These are phyloP conservation scores for Naganishia kalamii DNA, from an alignment of 768 basidiomycete species.

Conservation along the genomic window DNA sequence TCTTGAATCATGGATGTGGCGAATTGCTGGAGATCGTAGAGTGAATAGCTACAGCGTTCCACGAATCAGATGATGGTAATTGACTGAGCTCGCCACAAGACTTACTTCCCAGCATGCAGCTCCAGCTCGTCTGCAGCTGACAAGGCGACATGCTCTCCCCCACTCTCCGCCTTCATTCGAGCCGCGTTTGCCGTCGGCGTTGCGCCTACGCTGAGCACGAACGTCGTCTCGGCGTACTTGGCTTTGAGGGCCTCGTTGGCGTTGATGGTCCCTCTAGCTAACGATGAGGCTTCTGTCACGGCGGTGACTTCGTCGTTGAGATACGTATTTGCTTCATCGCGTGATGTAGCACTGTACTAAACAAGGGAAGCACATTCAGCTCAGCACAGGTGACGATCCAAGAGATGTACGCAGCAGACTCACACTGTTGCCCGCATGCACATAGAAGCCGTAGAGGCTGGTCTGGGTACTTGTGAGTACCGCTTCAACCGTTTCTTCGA, in stretches of 20 bases:
- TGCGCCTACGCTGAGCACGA: conserved; percentile 74
- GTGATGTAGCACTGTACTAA: conserved; percentile 63
- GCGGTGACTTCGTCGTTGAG: conserved; percentile 64
- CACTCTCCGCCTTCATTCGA: background rate
- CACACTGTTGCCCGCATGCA: conserved; percentile 59
- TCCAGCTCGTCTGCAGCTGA: conserved; percentile 51
- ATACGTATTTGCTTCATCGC: conserved; percentile 60
- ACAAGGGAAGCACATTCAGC: background rate
- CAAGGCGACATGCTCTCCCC: background rate
- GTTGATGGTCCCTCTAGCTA: conserved; percentile 49
- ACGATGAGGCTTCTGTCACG: conserved; percentile 61
- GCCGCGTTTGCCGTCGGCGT: conserved; percentile 81
- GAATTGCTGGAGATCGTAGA: conserved; percentile 77
- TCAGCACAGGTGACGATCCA: background rate
- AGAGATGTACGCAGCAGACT: background rate
- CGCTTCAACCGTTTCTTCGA: conserved; percentile 55
- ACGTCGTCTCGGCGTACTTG: conserved; percentile 44
- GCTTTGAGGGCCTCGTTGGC: conserved; percentile 36
- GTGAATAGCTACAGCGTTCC: background rate
- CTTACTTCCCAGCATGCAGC: conserved; percentile 55
- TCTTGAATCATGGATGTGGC: conserved; percentile 62
- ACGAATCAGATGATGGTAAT: background rate
- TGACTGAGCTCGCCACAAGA: background rate
- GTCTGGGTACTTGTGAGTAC: conserved; percentile 56
- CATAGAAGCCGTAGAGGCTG: conserved; percentile 74